These are phyloP conservation scores for Tremellales sp. DNA, from an alignment of 1,284 basidiomycete species.

Conservation along the genomic window DNA sequence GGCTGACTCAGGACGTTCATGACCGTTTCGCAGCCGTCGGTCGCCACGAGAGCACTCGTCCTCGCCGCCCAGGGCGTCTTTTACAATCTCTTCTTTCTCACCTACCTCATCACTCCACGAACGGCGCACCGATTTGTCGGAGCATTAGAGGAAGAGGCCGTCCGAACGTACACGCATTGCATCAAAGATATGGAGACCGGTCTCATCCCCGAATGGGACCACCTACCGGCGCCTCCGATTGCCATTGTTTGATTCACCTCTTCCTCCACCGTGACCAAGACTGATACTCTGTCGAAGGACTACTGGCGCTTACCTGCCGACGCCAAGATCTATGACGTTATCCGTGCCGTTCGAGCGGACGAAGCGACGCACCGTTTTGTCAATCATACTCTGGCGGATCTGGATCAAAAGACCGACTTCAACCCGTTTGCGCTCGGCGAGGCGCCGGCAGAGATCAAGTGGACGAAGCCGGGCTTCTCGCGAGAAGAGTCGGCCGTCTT, in stretches of 20 bases:
- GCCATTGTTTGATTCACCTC: constrained; percentile 57
- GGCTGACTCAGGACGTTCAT: constrained; percentile 69
- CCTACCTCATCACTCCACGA: constrained; percentile 76
- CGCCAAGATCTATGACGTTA: constrained; percentile 78
- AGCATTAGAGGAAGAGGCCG: constrained; percentile 93
- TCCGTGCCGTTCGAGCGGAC: constrained; percentile 87
- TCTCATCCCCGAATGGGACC: constrained; percentile 76
- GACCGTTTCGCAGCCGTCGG: constrained; percentile 71
- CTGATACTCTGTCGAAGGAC: too few relatives aligned
- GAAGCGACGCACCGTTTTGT: constrained; percentile 90
- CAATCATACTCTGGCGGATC: constrained; percentile 85
- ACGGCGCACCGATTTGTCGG: constrained; percentile 91
- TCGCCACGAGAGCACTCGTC: constrained; percentile 73
- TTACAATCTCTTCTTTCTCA: constrained; percentile 84
- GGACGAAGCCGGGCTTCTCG: constrained; percentile 68
- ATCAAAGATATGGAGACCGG: constrained; percentile 82
- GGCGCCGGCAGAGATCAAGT: constrained; percentile 76
- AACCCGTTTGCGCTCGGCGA: constrained; percentile 91
- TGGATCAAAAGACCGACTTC: constrained; percentile 69
- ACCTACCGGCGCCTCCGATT: constrained; percentile 73
- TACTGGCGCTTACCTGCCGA: constrained; percentile 79
- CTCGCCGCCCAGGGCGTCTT: constrained; percentile 82
- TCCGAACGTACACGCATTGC: constrained; percentile 78
- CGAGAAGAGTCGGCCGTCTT: constrained; percentile 63
- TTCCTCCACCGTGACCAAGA: background rate